phyloP scores from a whole-genome alignment of 768 basidiomycete species.

The Naganishia randhawae region DNA sequence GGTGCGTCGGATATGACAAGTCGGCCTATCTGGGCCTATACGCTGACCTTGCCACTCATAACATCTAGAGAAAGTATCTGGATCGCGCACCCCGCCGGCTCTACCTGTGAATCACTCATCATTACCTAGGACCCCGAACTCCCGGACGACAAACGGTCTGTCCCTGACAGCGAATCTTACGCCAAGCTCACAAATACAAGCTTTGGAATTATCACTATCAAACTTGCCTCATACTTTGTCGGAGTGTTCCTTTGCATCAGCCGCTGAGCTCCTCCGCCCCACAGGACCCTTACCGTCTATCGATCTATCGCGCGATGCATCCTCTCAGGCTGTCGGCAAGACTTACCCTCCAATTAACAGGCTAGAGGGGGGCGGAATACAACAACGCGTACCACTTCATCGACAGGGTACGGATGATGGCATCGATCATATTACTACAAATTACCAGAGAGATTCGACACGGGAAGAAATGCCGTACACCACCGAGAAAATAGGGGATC shows the following conservation, averaged over 20 bases:
- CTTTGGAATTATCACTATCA: background rate
- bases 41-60: background rate
- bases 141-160: background rate
- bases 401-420: constrained; percentile 7
- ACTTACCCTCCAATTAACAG: background rate
- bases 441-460: background rate
- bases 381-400: background rate
- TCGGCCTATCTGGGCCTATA: too few relatives aligned
- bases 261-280: background rate
- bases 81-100: background rate
- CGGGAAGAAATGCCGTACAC: background rate
- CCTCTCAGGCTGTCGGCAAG: background rate
- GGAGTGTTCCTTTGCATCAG: constrained; percentile 12
- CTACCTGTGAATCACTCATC: background rate
- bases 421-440: background rate
- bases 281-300: too few relatives aligned
- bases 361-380: background rate
- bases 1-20: background rate
- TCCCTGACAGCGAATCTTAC: background rate
- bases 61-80: background rate
- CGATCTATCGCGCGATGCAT: background rate
- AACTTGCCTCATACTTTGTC: background rate
- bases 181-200: background rate
- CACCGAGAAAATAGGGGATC: background rate
- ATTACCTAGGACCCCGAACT: background rate